Evolutionary conservation across 257 asterid species (phyloP), one percentile per base, ranked within the genome.

Genomic region (Plantago ovata): DNA sequence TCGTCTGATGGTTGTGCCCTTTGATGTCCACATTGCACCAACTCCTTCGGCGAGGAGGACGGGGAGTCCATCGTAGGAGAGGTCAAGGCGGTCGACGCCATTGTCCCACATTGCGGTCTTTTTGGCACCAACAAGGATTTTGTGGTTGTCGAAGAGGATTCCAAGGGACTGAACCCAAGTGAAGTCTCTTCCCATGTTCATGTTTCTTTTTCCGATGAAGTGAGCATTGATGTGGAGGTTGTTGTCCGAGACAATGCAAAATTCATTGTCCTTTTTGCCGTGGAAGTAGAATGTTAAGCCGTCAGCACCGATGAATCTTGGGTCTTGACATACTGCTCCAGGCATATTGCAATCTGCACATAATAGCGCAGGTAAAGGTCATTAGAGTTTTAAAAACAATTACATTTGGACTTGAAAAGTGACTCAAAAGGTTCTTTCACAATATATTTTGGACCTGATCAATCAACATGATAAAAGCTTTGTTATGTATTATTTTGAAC

Each of bases 161-260:
- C 95, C 97, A 0, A 84, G 87, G n/a, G 96, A 87, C 18, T 90
- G 83, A 12, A 90, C 86, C 97, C 97, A 89, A 20, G 93, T 89
- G 51, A 86, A 89, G 82, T 86, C 96, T 41, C 96, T 74, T 60
- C 81, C 83, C 94, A 82, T 82, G 61, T 82, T 73, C 33, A 53
- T 45, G 38, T 87, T 90, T 66, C 87, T 70, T 50, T 64, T 72
- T 15, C 96, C 95, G 9, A 87, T 87, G 77, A 84, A 86, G 63
- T 84, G 97, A 5, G 95, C 97, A 4, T 90, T 90, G 76, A 90
- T 84, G 67, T 86, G 96, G 18, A 82, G 79, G 63, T 82, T 82
- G 33, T 82, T 62, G 58, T 90, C 96, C 0, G 96, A 60, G 23
- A 87, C 85, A 10, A 90, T 50, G 78, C 96, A 90, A 73, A 90